These are phyloP conservation scores for Fusarium torulosum DNA, from an alignment of 2,329 filamentous ascomycete genomes.

Conservation along the genomic window DNA sequence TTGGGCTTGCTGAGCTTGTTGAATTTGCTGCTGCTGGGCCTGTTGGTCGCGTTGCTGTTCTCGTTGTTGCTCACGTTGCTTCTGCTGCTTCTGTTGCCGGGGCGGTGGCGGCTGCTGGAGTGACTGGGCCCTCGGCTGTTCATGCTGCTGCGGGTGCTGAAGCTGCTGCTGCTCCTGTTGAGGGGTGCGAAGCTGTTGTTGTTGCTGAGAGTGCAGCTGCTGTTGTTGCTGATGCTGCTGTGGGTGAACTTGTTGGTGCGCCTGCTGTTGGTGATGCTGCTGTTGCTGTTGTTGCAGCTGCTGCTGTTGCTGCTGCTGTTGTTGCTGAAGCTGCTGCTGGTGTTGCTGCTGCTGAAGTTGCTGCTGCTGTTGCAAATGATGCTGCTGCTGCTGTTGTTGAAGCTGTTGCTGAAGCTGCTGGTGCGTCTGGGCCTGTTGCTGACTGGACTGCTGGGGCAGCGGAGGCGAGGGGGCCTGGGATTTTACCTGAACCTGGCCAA, in stretches of 20 bases:
- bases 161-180: constrained; percentile 49
- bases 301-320: constrained; percentile 46
- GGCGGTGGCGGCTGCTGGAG: constrained; percentile 50
- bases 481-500: constrained; percentile 52
- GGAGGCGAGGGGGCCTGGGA: constrained; percentile 51
- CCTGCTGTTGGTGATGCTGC: constrained; percentile 48
- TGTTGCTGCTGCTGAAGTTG: constrained; percentile 49
- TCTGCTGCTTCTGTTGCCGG: constrained; percentile 48
- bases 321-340: constrained; percentile 48
- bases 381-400: constrained; percentile 47
- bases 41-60: constrained; percentile 49
- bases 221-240: constrained; percentile 48
- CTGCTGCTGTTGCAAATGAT: constrained; percentile 48
- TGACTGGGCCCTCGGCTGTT: constrained; percentile 43
- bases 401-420: constrained; percentile 48
- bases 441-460: constrained; percentile 49
- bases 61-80: constrained; percentile 52
- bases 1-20: constrained; percentile 41
- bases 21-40: constrained; percentile 48
- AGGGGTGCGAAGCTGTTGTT: constrained; percentile 45
- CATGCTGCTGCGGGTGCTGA: constrained; percentile 48
- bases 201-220: constrained; percentile 45
- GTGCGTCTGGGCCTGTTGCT: constrained; percentile 44
- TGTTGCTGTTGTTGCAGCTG: constrained; percentile 48
- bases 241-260: constrained; percentile 54